These are phyloP conservation scores for Eucalyptus regnans DNA, from an alignment of 345 rosid species.

Conservation along the genomic window DNA sequence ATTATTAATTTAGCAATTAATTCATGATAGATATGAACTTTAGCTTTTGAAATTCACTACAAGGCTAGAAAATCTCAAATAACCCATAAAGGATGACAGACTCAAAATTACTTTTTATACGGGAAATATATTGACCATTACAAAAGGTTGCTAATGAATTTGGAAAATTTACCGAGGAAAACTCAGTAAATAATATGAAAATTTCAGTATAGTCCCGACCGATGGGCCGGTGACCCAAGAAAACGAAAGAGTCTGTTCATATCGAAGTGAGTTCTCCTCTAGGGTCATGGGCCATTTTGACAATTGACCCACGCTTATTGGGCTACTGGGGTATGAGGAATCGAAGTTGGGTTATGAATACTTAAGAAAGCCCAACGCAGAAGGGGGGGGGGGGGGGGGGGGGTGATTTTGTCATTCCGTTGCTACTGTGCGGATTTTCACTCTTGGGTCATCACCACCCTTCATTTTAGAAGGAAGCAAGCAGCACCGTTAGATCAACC, in stretches of 20 bases:
- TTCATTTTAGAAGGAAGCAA: neutral
- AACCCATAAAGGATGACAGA: neutral
- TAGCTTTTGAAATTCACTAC: neutral
- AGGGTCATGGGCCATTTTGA: neutral
- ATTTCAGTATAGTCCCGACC: neutral
- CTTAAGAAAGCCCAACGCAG: neutral
- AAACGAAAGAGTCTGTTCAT: no score
- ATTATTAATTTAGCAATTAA: neutral
- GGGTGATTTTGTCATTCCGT: neutral
- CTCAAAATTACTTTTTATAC: neutral
- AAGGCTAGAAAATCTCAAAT: neutral
- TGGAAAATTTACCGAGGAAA: neutral
- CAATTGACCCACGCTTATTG: neutral
- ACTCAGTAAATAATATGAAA: neutral
- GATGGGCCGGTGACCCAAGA: neutral
- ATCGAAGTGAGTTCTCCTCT: neutral
- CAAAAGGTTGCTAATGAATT: neutral
- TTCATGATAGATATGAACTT: neutral
- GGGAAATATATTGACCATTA: neutral
- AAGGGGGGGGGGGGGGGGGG: neutral
- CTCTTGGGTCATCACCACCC: neutral
- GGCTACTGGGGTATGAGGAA: neutral
- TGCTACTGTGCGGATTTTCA: neutral
- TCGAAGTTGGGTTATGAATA: neutral
- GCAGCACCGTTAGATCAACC: neutral